Evolutionary conservation across 2,329 filamentous ascomycete genomes (phyloP), one percentile per base, ranked within the genome.

Genomic region (Fusarium chlamydosporum): DNA sequence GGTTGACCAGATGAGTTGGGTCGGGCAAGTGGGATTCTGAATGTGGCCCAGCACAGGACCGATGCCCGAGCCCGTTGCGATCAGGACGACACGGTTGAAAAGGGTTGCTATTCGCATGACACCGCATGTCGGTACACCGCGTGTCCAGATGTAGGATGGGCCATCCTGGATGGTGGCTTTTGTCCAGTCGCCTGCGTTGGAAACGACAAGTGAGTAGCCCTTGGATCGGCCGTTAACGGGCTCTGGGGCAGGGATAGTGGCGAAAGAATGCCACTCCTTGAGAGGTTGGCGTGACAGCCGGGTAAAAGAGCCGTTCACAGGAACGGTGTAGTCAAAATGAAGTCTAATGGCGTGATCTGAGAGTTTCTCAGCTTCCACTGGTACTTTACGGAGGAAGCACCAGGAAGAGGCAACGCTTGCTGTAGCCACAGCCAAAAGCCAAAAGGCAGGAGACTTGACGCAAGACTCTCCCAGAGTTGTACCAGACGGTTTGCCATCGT

Each of bases 121-220:
- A 34, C 91, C 91, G 48, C 85, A 88, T 1, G 88, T 85, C 2
- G 91, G 89, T 0, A 89, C 82, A 3, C 91, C 91, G 18, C 90
- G 86, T 6, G 89, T 86, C 88, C 89, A 93, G 41, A 93, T 80
- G 35, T 85, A 79, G 0, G 81, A 83, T 1, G 90, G 90, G 1
- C 87, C 86, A 40, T 84, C 81, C 47, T 84, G 79, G 76, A 94
- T 92, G 34, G 86, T 85, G n/a, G 83, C 81, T 29, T 81, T 81
- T 0, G 91, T 94, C 91, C 91, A 94, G 79, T 93, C 91, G 12
- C 91, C 91, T 3, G 90, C 91, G 69, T 89, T 90, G 40, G 90
- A 92, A 31, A 93, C 84, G 42, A 93, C 80, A 27, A 91, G 82
- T 0, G 89, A 92, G 78, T 90, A 93, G 8, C 86, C 89, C 12